Conservation (phyloP, 495 filamentous ascomycete genomes). For the Annulohypoxylon maeteangense region DNA sequence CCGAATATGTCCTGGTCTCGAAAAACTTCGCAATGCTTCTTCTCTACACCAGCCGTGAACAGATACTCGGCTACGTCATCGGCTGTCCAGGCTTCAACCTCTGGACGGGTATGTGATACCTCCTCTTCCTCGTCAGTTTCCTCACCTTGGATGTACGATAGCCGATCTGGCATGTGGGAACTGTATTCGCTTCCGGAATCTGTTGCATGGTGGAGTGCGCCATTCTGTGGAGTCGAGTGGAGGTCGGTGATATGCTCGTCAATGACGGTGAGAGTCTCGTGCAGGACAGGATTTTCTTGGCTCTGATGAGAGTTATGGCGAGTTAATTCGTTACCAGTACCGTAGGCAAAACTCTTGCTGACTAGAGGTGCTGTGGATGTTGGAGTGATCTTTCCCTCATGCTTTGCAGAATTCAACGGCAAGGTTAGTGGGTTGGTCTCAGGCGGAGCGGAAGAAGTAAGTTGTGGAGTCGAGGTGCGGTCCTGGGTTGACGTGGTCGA, state of each 20-base stretch:
- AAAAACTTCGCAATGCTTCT: conserved; percentile 90
- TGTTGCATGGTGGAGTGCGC: conserved; percentile 65
- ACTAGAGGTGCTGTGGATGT: conserved; percentile 29
- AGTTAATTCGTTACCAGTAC: conserved; percentile 25
- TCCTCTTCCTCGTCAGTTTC: conserved; percentile 81
- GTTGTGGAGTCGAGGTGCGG: conserved; percentile 30
- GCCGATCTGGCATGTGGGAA: conserved; percentile 75
- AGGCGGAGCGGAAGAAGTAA: conserved; percentile 26
- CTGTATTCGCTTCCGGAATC: conserved; percentile 94
- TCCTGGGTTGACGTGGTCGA: conserved; percentile 55
- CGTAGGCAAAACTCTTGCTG: conserved; percentile 38
- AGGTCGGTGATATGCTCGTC: conserved; percentile 98
- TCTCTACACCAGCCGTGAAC: conserved; percentile 81
- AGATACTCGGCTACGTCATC: conserved; percentile 85
- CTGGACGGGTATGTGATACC: conserved; percentile 64
- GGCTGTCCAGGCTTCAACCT: conserved; percentile 80
- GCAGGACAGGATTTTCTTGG: conserved; percentile 84
- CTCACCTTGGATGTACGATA: conserved; percentile 90
- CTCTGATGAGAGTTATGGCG: conserved; percentile 49
- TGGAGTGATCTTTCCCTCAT: conserved; percentile 39
- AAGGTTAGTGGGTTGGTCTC: conserved; percentile 48
- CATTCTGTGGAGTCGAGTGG: conserved; percentile 70
- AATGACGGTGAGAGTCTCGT: conserved; percentile 96
- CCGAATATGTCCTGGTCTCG: conserved; percentile 95
- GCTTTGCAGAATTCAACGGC: conserved; percentile 54